Evolutionary conservation across 2,329 filamentous ascomycete genomes (phyloP).

Genomic region (Aspergillus fumigatus): DNA sequence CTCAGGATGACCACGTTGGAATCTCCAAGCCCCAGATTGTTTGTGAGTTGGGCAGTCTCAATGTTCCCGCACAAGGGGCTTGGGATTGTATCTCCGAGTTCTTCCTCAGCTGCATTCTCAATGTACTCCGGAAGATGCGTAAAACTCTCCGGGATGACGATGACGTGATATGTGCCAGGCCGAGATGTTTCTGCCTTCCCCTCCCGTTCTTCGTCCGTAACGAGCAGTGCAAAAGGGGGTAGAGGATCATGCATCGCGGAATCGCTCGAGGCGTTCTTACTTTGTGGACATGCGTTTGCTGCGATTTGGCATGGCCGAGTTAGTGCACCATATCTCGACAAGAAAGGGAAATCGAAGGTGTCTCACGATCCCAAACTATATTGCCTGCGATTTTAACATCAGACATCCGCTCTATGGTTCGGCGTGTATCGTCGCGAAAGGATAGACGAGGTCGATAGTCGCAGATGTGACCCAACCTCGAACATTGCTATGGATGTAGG

Average conservation of each 20-base stretch:
- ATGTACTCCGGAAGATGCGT: constrained; percentile 49
- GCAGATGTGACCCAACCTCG: constrained; percentile 52
- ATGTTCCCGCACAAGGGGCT: constrained; percentile 25
- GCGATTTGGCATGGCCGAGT: constrained; percentile 9
- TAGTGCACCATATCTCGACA: constrained; percentile 7
- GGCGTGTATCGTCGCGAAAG: constrained; percentile 51
- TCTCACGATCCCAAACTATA: constrained; percentile 54
- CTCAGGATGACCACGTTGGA: constrained; percentile 49
- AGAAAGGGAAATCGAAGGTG: background rate
- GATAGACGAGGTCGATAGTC: constrained; percentile 55
- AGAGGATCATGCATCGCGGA: constrained; percentile 43
- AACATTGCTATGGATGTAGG: constrained; percentile 44
- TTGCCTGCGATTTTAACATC: constrained; percentile 50
- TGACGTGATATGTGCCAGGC: constrained; percentile 54
- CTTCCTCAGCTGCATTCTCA: constrained; percentile 27
- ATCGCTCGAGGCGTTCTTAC: constrained; percentile 24
- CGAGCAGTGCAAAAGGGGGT: constrained; percentile 50
- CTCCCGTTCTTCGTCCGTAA: constrained; percentile 55
- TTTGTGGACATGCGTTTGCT: constrained; percentile 28
- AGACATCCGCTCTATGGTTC: constrained; percentile 49
- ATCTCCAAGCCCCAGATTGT: constrained; percentile 28
- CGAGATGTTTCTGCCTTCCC: constrained; percentile 48
- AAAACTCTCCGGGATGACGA: constrained; percentile 54
- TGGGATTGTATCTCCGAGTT: constrained; percentile 15
- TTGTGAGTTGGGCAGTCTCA: constrained; percentile 24